A percentile compares a stretch with the other conserved stretches of the same genome.
Evolutionary conservation across 805 yeast species (phyloP).

Genomic region (Pichia sporocuriosa): DNA sequence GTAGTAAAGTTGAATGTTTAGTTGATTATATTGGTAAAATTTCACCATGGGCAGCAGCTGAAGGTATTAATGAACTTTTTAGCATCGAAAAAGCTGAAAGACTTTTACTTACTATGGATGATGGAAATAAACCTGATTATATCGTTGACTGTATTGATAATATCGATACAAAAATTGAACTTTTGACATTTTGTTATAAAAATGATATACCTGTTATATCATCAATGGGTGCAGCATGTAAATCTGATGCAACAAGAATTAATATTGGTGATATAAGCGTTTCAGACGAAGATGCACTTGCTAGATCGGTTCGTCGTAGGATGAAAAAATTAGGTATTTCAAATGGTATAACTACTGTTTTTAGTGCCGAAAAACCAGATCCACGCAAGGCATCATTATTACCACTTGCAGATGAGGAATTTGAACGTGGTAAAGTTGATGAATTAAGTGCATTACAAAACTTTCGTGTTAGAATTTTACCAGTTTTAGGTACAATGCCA

Average conservation of each 20-base stretch:
- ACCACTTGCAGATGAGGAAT: constrained; percentile 79
- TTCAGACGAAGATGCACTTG: constrained; percentile 91
- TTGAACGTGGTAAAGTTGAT: constrained; percentile 74
- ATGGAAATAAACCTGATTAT: constrained; percentile 55
- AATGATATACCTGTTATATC: constrained; percentile 64
- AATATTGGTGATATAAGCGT: constrained; percentile 82
- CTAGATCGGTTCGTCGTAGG: constrained; percentile 79
- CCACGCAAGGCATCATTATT: constrained; percentile 84
- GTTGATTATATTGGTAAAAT: constrained; percentile 58
- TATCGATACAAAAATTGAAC: constrained; percentile 92
- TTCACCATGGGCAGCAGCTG: constrained; percentile 93
- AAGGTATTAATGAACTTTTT: constrained; percentile 75
- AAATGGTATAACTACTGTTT: constrained; percentile 77
- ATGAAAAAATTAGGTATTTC: constrained; percentile 72
- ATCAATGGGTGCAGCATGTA: constrained; percentile 97
- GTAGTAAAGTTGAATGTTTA: constrained; percentile 78
- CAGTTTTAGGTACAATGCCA: constrained; percentile 96
- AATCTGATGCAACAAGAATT: constrained; percentile 89
- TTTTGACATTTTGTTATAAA: constrained; percentile 64
- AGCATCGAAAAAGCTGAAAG: constrained; percentile 56
- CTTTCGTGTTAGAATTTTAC: constrained; percentile 89
- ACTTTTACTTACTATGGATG: constrained; percentile 35
- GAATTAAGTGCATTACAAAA: constrained; percentile 82
- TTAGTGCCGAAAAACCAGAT: constrained; percentile 94
- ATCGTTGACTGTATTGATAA: constrained; percentile 96